These are phyloP conservation scores for Meredithiella fracta DNA, from an alignment of 2,329 filamentous ascomycete species.

Conservation along the genomic window DNA sequence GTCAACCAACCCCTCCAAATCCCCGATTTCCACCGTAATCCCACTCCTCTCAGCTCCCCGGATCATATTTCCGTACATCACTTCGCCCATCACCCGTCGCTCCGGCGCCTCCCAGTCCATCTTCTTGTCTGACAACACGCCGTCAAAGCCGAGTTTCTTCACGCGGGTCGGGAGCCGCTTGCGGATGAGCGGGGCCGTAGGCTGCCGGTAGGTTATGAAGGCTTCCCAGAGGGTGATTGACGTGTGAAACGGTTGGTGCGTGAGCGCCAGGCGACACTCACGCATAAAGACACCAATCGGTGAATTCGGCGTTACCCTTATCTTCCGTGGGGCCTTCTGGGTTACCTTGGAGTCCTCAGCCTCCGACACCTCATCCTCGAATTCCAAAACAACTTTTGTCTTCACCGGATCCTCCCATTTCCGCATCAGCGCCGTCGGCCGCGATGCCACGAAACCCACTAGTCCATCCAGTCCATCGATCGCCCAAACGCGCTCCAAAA, in stretches of 20 bases:
- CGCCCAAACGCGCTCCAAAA: constrained; percentile 67
- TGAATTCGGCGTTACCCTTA: constrained; percentile 54
- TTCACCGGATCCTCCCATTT: constrained; percentile 1
- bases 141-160: constrained; percentile 38
- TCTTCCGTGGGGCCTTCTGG: constrained; percentile 36
- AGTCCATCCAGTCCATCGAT: constrained; percentile 69
- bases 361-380: neutral
- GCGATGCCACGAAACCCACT: constrained; percentile 52
- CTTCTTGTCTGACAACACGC: constrained; percentile 34
- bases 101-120: constrained; percentile 33
- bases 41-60: constrained; percentile 14
- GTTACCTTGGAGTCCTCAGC: constrained; percentile 26
- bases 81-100: constrained; percentile 29
- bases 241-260: constrained; percentile 64
- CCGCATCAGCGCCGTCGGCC: constrained; percentile 3
- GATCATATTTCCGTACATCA: constrained; percentile 37
- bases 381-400: neutral
- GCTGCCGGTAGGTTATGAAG: constrained; percentile 66
- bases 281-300: constrained; percentile 71
- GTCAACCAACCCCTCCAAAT: constrained; percentile 65
- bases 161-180: constrained; percentile 34
- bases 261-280: constrained; percentile 62
- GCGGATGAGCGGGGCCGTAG: constrained; percentile 51
- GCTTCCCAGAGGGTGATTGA: constrained; percentile 62
- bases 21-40: constrained; percentile 53